Conservation (phyloP, 2,329 filamentous ascomycete genomes). For the Aspergillus pseudoglaucus region DNA sequence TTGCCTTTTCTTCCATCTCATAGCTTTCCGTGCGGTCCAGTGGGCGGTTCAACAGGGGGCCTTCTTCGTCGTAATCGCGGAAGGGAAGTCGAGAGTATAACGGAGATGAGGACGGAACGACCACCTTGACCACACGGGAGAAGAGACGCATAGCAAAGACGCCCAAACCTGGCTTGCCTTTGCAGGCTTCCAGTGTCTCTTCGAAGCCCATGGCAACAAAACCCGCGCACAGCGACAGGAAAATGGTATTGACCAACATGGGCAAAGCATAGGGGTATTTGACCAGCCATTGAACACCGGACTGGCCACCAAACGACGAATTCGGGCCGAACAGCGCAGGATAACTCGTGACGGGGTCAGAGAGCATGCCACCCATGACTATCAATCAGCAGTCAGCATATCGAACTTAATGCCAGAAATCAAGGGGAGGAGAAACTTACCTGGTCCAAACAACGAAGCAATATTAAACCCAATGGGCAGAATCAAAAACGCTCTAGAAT, state of each 20-base stretch:
- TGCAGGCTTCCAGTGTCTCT: conserved; percentile 50
- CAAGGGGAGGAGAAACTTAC: conserved; percentile 30
- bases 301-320: conserved; percentile 49
- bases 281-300: conserved; percentile 56
- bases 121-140: conserved; percentile 17
- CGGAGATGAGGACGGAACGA: conserved; percentile 25
- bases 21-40: conserved; percentile 28
- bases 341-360: conserved; percentile 59
- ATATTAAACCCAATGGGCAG: conserved; percentile 63
- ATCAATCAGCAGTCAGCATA: conserved; percentile 1
- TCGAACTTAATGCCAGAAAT: conserved; percentile 18
- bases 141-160: conserved; percentile 23
- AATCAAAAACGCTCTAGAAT: conserved; percentile 51
- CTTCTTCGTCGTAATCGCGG: conserved; percentile 30
- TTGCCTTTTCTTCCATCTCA: conserved; percentile 31
- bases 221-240: conserved; percentile 50
- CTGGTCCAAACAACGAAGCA: conserved; percentile 48
- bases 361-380: conserved; percentile 60
- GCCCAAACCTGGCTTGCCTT: conserved; percentile 43
- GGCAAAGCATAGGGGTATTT: conserved; percentile 63
- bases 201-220: conserved; percentile 59
- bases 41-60: conserved; percentile 27
- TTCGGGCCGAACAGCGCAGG: conserved; percentile 57
- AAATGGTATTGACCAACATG: conserved; percentile 58
- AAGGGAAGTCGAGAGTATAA: conserved; percentile 29